A percentile compares a stretch with the other conserved stretches of the same genome.
These are phyloP conservation scores for Odontarrhena argentea DNA, from an alignment of 345 rosid genomes.

Conservation along the genomic window DNA sequence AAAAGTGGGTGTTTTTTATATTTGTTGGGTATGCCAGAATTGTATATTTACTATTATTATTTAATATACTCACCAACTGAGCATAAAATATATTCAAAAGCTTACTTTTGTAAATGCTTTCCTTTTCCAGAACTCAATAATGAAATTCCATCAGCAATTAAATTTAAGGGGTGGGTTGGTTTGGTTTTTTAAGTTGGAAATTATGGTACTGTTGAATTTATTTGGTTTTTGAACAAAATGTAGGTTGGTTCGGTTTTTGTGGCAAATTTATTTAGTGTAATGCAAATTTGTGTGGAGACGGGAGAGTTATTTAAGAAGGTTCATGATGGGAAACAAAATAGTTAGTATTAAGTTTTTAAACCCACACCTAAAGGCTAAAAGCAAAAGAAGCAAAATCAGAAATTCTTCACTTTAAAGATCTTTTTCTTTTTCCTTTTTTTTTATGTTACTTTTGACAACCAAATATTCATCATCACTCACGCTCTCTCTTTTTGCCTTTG, in stretches of 20 bases:
- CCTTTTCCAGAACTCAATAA: not conserved
- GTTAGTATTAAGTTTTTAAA: not conserved
- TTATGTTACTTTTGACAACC: slow-evolving; percentile 40
- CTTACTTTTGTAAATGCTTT: not conserved
- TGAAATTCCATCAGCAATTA: not conserved
- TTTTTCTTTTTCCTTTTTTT: not conserved
- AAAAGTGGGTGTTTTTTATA: slow-evolving; percentile 21
- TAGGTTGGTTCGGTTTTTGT: not conserved
- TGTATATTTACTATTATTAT: slow-evolving; percentile 18
- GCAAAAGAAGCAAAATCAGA: slow-evolving; percentile 31
- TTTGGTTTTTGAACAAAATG: too few species aligned
- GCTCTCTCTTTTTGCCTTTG: slow-evolving; percentile 33
- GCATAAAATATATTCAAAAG: not conserved
- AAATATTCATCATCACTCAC: slow-evolving; percentile 34
- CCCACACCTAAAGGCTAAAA: slow-evolving; percentile 37
- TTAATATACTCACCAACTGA: slow-evolving; percentile 29
- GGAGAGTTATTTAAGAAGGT: not conserved
- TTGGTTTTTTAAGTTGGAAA: not conserved
- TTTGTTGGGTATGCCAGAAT: slow-evolving; percentile 10
- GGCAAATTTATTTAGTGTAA: slow-evolving; percentile 7
- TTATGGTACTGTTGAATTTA: not conserved
- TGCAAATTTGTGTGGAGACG: not conserved
- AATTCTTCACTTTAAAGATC: slow-evolving; percentile 20
- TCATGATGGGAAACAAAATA: slow-evolving; percentile 2
- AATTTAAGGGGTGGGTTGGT: not conserved